phyloP scores from a whole-genome alignment of 371 early-diverging fungal species.

The Amoeboaphelidium occidentale region DNA sequence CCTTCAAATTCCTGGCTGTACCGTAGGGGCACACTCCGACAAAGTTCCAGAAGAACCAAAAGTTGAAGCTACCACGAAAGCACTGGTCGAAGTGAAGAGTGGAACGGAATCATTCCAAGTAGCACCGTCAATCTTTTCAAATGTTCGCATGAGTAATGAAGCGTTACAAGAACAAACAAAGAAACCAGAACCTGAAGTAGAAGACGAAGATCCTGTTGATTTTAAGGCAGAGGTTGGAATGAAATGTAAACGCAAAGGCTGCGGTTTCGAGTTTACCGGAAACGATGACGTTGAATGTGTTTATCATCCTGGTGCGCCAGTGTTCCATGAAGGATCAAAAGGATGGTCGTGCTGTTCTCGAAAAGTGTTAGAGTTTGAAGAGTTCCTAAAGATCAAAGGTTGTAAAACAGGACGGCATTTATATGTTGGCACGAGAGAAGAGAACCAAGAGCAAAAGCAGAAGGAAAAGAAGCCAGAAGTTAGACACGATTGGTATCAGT shows the following conservation, averaged over 20 bases:
- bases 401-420: constrained; percentile 59
- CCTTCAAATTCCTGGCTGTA: constrained; percentile 53
- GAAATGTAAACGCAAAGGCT: constrained; percentile 57
- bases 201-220: constrained; percentile 33
- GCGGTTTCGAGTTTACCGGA: constrained; percentile 34
- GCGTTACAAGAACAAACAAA: constrained; percentile 5
- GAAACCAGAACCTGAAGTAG: constrained; percentile 18
- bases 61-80: too few relatives aligned
- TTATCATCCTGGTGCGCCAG: constrained; percentile 63
- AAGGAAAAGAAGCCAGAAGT: constrained; percentile 36
- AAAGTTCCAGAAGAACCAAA: constrained; percentile 18
- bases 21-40: constrained; percentile 31
- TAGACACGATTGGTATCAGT: constrained; percentile 84
- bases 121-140: not conserved
- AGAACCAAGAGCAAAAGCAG: constrained; percentile 2
- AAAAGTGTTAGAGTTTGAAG: constrained; percentile 85
- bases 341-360: constrained; percentile 70
- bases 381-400: constrained; percentile 76
- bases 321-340: constrained; percentile 41
- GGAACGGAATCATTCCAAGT: not conserved
- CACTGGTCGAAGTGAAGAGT: not conserved
- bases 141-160: not conserved
- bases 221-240: constrained; percentile 36
- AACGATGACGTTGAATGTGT: constrained; percentile 34
- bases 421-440: constrained; percentile 27